phyloP scores from a whole-genome alignment of 768 basidiomycete genomes.

The Agaricus blazei region DNA sequence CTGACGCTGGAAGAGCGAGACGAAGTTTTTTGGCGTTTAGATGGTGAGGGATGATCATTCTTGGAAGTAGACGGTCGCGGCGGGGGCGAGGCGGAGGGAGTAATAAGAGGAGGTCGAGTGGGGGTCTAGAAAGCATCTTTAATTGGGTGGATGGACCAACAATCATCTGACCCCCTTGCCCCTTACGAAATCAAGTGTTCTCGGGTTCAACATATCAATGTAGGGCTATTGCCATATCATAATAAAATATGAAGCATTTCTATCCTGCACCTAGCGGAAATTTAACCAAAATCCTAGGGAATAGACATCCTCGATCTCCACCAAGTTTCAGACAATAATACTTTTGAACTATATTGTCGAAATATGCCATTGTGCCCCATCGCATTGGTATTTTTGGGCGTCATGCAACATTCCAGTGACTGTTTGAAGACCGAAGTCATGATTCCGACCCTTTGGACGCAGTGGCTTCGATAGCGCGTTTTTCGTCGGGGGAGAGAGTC shows the following conservation, averaged over 20 bases:
- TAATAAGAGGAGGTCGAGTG: constrained; percentile 29
- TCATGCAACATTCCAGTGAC: neutral
- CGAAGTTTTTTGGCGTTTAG: constrained; percentile 41
- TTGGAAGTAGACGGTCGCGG: constrained; percentile 25
- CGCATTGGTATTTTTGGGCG: too few relatives aligned
- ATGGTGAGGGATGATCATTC: constrained; percentile 40
- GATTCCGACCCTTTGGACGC: neutral
- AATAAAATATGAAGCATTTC: neutral
- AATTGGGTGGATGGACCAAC: neutral
- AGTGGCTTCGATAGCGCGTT: constrained; percentile 25
- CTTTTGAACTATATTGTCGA: too few relatives aligned
- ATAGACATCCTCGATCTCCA: too few relatives aligned
- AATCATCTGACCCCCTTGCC: neutral
- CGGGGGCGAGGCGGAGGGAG: constrained; percentile 52
- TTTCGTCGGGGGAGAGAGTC: constrained; percentile 55
- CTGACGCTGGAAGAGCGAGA: constrained; percentile 33
- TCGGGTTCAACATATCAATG: too few relatives aligned
- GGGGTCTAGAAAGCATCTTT: neutral
- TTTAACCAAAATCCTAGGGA: neutral
- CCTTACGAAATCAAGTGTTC: too few relatives aligned
- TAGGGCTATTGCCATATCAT: too few relatives aligned
- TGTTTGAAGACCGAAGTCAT: neutral
- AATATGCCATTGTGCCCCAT: too few relatives aligned
- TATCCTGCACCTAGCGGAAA: neutral
- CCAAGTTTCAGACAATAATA: too few relatives aligned